phyloP scores from a whole-genome alignment of 768 basidiomycete genomes.

The Chalciporus piperatus region DNA sequence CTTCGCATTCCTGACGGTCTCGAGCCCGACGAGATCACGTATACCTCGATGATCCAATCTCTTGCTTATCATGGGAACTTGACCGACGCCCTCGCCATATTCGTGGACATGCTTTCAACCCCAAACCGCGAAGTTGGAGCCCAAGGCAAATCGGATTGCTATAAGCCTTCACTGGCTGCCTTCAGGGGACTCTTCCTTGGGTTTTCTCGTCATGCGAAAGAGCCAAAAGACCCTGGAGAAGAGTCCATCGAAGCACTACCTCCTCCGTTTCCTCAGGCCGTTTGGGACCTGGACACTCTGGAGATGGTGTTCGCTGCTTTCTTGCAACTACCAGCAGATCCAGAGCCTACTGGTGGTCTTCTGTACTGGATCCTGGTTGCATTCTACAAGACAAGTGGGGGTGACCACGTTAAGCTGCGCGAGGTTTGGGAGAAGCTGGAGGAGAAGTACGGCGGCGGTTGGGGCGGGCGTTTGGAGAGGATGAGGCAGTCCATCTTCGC shows the following conservation, averaged over 20 bases:
- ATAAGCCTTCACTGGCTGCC: constrained; percentile 46
- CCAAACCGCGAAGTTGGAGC: constrained; percentile 38
- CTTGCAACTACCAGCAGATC: constrained; percentile 48
- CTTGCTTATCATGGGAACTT: constrained; percentile 74
- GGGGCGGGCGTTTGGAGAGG: constrained; percentile 43
- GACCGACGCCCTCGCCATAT: constrained; percentile 48
- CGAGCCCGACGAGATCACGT: constrained; percentile 64
- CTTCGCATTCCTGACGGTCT: constrained; percentile 44
- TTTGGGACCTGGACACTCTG: constrained; percentile 61
- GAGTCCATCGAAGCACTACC: constrained; percentile 1
- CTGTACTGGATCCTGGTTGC: constrained; percentile 70
- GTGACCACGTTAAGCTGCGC: constrained; percentile 49
- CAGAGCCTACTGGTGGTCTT: constrained; percentile 42
- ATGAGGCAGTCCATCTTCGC: constrained; percentile 42
- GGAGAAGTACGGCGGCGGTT: constrained; percentile 45
- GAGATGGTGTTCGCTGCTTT: constrained; percentile 59
- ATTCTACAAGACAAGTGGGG: constrained; percentile 56
- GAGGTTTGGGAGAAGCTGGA: constrained; percentile 58
- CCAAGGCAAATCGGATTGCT: constrained; percentile 28
- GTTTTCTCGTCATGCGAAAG: constrained; percentile 57
- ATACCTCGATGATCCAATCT: constrained; percentile 63
- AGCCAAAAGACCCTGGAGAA: constrained; percentile 13
- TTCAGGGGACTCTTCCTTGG: constrained; percentile 78
- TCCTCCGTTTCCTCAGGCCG: constrained; percentile 6
- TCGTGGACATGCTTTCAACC: constrained; percentile 64